Conservation (phyloP, 73 alveolate species). For the Effrenium voratum region DNA sequence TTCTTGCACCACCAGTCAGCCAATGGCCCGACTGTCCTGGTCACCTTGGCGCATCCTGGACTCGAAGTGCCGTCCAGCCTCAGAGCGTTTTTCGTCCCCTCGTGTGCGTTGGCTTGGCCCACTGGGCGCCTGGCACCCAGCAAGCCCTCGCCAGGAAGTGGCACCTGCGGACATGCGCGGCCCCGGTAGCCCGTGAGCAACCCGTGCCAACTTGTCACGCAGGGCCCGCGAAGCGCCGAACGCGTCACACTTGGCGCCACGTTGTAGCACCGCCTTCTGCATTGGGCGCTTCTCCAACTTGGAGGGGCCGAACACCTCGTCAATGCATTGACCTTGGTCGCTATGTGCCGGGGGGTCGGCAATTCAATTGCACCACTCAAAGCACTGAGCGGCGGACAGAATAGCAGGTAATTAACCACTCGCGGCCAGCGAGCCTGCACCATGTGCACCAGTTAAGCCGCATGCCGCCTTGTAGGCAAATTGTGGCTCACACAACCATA, state of each 20-base stretch:
- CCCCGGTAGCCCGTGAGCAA: too few relatives aligned
- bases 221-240: too few relatives aligned
- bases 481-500: too few relatives aligned
- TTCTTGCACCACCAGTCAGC: too few relatives aligned
- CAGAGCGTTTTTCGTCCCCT: neutral
- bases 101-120: too few relatives aligned
- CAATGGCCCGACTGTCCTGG: too few relatives aligned
- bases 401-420: constrained; percentile 41
- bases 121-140: constrained; percentile 18
- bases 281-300: constrained; percentile 71
- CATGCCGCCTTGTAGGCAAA: too few relatives aligned
- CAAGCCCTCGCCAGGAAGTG: constrained; percentile 44
- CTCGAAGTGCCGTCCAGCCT: constrained; percentile 84
- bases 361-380: neutral
- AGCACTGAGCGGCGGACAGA: neutral
- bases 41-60: constrained; percentile 34
- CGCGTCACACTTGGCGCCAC: too few relatives aligned
- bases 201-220: too few relatives aligned
- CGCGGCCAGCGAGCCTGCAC: constrained; percentile 78
- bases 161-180: constrained; percentile 67
- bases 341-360: neutral
- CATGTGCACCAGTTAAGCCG: too few relatives aligned
- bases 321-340: constrained; percentile 36
- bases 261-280: constrained; percentile 35
- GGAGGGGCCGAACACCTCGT: constrained; percentile 69